Conservation (phyloP, 2,329 filamentous ascomycete species). For the Grosmannia penicillata region DNA sequence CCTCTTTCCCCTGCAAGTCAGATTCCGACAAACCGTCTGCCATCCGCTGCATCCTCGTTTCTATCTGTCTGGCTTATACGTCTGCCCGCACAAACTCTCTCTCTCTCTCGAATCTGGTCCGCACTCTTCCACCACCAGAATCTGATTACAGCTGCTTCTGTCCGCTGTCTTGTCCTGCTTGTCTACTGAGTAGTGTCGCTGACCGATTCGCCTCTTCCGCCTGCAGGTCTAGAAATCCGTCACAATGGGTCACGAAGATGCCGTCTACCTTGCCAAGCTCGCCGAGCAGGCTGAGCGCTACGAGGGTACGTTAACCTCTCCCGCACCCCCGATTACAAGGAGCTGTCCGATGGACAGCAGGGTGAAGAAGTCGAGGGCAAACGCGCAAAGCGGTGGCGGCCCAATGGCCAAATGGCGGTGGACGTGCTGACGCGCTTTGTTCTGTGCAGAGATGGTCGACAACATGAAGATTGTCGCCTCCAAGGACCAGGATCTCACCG, state of each 20-base stretch:
- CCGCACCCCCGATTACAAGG: too few relatives aligned
- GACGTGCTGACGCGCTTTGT: constrained; percentile 5
- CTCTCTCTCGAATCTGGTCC: background rate
- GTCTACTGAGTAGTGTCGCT: background rate
- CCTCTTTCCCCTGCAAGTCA: background rate
- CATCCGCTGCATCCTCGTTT: background rate
- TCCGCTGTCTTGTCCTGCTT: background rate
- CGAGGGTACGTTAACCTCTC: constrained; percentile 55
- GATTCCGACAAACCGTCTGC: background rate
- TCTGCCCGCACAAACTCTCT: too few relatives aligned
- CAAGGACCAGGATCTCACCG: constrained; percentile 66
- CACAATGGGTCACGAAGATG: constrained; percentile 98
- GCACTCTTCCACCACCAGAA: background rate
- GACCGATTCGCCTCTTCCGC: constrained; percentile 2
- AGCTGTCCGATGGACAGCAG: too few relatives aligned
- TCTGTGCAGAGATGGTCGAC: constrained; percentile 80
- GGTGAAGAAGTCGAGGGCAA: constrained; percentile 1
- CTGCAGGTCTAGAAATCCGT: constrained; percentile 19
- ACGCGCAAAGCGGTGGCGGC: too few relatives aligned
- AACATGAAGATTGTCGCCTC: constrained; percentile 99
- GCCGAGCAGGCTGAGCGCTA: constrained; percentile 99
- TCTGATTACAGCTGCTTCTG: background rate
- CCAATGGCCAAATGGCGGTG: too few relatives aligned
- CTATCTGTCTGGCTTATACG: background rate
- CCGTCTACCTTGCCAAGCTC: constrained; percentile 98